Evolutionary conservation across 164 flowering plant species (phyloP).

Genomic region (Vitis rupestris): DNA sequence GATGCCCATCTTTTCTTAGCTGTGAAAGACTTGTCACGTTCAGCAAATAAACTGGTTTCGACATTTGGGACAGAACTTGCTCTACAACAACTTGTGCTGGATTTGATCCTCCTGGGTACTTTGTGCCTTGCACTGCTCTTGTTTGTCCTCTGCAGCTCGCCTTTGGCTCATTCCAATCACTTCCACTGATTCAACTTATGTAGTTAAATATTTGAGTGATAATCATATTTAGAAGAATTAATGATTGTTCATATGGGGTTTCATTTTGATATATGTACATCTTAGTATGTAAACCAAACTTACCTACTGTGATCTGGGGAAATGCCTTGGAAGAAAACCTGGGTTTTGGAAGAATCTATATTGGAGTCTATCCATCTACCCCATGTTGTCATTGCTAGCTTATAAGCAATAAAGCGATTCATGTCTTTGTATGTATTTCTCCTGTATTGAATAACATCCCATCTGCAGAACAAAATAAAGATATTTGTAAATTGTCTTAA

Average conservation of each 20-base stretch:
- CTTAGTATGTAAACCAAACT: not conserved
- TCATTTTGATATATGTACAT: too few relatives aligned
- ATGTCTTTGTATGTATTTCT: slow-evolving; percentile 8
- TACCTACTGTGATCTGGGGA: slow-evolving; percentile 13
- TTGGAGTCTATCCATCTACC: slow-evolving; percentile 22
- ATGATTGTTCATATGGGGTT: too few relatives aligned
- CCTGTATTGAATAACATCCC: slow-evolving; percentile 21
- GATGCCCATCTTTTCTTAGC: slow-evolving; percentile 38
- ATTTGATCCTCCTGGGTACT: slow-evolving; percentile 17
- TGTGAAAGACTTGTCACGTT: slow-evolving; percentile 28
- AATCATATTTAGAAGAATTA: too few relatives aligned
- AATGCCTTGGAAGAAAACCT: slow-evolving; percentile 22
- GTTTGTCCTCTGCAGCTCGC: slow-evolving; percentile 18
- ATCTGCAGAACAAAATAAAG: slow-evolving; percentile 10
- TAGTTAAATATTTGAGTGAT: too few relatives aligned
- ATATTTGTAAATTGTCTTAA: not conserved
- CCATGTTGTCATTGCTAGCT: slow-evolving; percentile 20
- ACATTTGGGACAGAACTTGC: slow-evolving; percentile 11
- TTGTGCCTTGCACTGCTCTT: slow-evolving; percentile 13
- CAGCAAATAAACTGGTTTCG: slow-evolving; percentile 20
- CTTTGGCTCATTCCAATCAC: slow-evolving; percentile 12
- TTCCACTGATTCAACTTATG: slow-evolving; percentile 8
- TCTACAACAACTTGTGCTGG: slow-evolving; percentile 16
- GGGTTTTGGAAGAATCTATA: slow-evolving; percentile 16
- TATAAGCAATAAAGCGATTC: slow-evolving; percentile 19